These are phyloP conservation scores for Lodderomyces metapsilosis DNA, from an alignment of 1,139 yeast species.

Conservation along the genomic window DNA sequence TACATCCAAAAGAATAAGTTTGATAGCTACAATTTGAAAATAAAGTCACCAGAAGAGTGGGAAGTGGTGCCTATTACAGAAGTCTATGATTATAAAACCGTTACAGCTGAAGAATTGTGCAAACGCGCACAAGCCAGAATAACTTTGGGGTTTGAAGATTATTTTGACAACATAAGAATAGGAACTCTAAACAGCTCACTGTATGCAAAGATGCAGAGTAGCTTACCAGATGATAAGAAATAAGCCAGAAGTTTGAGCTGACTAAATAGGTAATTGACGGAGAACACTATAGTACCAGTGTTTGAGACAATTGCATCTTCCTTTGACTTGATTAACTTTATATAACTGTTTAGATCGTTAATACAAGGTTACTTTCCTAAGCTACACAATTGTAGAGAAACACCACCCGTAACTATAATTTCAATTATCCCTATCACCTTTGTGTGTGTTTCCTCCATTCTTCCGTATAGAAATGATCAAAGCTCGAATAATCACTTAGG, in stretches of 20 bases:
- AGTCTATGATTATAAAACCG: neutral
- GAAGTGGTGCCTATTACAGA: neutral
- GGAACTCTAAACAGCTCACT: neutral
- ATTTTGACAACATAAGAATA: neutral
- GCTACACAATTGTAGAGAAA: no score
- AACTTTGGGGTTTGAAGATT: neutral
- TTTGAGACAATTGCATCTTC: no score
- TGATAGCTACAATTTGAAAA: neutral
- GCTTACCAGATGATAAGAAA: neutral
- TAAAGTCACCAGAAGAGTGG: neutral
- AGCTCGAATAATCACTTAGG: no score
- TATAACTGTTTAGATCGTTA: no score
- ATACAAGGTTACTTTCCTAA: no score
- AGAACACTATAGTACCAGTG: neutral
- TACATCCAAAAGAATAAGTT: no score
- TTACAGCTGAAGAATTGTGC: neutral
- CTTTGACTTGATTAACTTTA: no score
- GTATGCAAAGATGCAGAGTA: no score
- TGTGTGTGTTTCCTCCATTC: no score
- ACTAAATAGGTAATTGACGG: neutral
- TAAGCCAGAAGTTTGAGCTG: neutral
- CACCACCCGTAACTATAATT: no score
- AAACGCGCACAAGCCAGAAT: neutral
- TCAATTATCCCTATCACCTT: no score
- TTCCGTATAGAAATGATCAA: no score